phyloP scores from a whole-genome alignment of 1,284 basidiomycete genomes.

The Sanghuangporus baumii region DNA sequence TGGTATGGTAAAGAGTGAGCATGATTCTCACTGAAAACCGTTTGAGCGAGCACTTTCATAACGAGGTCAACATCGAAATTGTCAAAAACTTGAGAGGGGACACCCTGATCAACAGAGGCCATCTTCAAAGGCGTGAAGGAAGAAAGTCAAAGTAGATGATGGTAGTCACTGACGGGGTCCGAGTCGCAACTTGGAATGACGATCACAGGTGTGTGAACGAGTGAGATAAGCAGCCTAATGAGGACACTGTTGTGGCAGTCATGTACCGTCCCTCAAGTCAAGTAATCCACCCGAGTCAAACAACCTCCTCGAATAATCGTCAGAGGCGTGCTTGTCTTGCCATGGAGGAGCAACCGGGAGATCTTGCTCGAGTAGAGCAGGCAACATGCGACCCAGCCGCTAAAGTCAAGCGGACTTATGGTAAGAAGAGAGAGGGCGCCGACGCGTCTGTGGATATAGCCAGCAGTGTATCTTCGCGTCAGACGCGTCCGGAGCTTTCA shows the following conservation, averaged over 20 bases:
- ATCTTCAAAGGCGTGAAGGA: neutral
- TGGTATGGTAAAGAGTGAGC: conserved; percentile 7
- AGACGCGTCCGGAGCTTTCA: neutral
- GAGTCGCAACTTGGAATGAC: neutral
- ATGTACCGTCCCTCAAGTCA: neutral
- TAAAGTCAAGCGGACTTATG: conserved; percentile 16
- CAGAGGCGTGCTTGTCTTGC: too few relatives aligned
- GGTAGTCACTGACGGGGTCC: neutral
- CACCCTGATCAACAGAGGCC: conserved; percentile 10
- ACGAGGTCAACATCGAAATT: conserved; percentile 61
- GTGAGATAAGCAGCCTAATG: conserved; percentile 1
- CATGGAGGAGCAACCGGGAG: conserved; percentile 6
- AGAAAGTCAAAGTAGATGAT: neutral
- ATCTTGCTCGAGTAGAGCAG: neutral
- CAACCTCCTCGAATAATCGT: neutral
- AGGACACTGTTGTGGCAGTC: neutral
- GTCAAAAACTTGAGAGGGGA: conserved; percentile 21
- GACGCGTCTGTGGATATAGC: neutral
- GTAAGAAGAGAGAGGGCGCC: conserved; percentile 13
- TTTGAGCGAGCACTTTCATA: conserved; percentile 70
- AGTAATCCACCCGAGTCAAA: neutral
- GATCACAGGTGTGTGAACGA: neutral
- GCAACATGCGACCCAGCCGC: neutral
- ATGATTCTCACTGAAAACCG: conserved; percentile 60
- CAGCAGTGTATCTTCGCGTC: neutral